These are phyloP conservation scores for Corrigiola litoralis DNA, from an alignment of 179 eudicot genomes.

Conservation along the genomic window DNA sequence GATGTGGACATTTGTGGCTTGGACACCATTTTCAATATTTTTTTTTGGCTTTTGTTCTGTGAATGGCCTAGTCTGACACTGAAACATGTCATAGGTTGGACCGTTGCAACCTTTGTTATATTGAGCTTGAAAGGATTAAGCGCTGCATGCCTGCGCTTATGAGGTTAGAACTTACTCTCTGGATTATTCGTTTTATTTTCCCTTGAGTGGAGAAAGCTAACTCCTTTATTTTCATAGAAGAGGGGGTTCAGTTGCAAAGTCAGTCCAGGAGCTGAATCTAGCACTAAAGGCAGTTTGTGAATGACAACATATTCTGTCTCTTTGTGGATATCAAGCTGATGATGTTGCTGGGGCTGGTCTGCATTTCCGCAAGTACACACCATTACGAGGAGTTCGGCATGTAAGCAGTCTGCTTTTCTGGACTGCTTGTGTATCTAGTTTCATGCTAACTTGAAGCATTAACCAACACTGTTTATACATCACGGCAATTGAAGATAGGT, in stretches of 20 bases:
- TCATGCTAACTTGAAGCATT: slow-evolving; percentile 23
- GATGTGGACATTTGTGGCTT: neutral
- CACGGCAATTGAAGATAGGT: slow-evolving; percentile 18
- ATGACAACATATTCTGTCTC: slow-evolving; percentile 10
- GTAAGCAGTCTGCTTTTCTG: neutral
- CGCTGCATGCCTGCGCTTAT: slow-evolving; percentile 58
- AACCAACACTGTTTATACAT: slow-evolving; percentile 28
- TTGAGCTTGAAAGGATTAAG: slow-evolving; percentile 89
- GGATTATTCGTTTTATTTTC: neutral
- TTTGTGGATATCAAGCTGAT: neutral
- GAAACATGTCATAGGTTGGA: slow-evolving; percentile 53
- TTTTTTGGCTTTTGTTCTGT: neutral
- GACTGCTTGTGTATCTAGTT: slow-evolving; percentile 14
- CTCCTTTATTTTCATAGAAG: slow-evolving; percentile 41
- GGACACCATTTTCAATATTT: neutral
- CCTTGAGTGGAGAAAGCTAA: neutral
- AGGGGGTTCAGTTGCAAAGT: slow-evolving; percentile 87
- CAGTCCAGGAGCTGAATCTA: slow-evolving; percentile 77
- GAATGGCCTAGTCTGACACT: too few relatives aligned
- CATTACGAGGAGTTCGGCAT: slow-evolving; percentile 3
- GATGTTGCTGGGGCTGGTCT: slow-evolving; percentile 3
- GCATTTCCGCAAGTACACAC: neutral
- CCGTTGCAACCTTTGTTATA: slow-evolving; percentile 84
- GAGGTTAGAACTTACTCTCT: slow-evolving; percentile 42
- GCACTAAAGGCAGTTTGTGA: slow-evolving; percentile 60